Percentiles rank a stretch among this genome's conserved stretches.
Conservation (phyloP, 2,329 filamentous ascomycete genomes). For the Cladosporium oxysporum region DNA sequence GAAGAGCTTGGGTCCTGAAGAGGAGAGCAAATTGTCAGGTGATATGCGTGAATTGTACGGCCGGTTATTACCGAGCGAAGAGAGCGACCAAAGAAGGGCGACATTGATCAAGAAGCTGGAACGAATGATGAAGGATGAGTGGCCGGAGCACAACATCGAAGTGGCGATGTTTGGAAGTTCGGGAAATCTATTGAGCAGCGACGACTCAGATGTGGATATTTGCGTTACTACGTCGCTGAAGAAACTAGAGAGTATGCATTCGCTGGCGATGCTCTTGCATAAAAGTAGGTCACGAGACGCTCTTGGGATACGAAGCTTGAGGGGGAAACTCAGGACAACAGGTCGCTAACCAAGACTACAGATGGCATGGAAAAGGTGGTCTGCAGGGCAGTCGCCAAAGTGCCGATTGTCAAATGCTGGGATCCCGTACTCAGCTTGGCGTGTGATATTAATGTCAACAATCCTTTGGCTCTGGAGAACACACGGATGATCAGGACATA, state of each 20-base stretch:
- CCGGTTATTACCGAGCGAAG: constrained; percentile 75
- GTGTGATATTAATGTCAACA: constrained; percentile 99
- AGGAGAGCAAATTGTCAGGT: constrained; percentile 72
- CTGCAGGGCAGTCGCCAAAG: constrained; percentile 91
- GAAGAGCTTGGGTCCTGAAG: constrained; percentile 67
- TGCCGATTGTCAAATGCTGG: constrained; percentile 98
- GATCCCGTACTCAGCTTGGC: constrained; percentile 86
- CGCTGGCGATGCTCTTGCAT: constrained; percentile 81
- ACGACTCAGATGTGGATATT: constrained; percentile 96
- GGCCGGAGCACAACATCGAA: constrained; percentile 85
- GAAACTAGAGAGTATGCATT: constrained; percentile 84
- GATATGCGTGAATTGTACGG: constrained; percentile 87
- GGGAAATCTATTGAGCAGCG: constrained; percentile 89
- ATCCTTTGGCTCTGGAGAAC: constrained; percentile 90
- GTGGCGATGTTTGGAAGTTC: constrained; percentile 98
- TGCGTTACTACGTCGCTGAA: constrained; percentile 93
- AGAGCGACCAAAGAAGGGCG: constrained; percentile 74
- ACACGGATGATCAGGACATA: constrained; percentile 98
- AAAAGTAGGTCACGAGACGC: constrained; percentile 65
- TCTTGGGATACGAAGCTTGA: background rate
- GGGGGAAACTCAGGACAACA: background rate
- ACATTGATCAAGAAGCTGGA: constrained; percentile 85
- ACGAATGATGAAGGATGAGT: constrained; percentile 82
- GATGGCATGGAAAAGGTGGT: constrained; percentile 97
- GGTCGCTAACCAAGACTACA: constrained; percentile 44